These are phyloP conservation scores for Hura crepitans DNA, from an alignment of 441 rosid species.

Conservation along the genomic window DNA sequence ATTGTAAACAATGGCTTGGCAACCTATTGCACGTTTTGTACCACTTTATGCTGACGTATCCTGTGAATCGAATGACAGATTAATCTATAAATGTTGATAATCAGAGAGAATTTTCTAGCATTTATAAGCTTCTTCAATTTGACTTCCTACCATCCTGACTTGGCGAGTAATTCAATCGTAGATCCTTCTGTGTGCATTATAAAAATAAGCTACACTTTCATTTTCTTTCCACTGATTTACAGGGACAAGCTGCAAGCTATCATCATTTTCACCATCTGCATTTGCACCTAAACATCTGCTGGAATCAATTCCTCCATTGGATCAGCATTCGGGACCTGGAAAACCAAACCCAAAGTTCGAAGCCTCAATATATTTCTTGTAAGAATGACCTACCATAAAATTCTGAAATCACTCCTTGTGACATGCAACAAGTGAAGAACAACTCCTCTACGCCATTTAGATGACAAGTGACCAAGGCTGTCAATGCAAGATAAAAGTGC, in stretches of 20 bases:
- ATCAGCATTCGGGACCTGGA: constrained; percentile 55
- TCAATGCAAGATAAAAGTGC: constrained; percentile 78
- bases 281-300: constrained; percentile 26
- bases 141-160: neutral
- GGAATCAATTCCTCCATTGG: constrained; percentile 41
- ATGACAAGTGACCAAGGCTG: constrained; percentile 56
- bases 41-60: too few relatives aligned
- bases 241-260: constrained; percentile 7
- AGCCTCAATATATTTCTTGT: constrained; percentile 57
- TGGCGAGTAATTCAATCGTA: too few relatives aligned
- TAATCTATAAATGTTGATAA: too few relatives aligned
- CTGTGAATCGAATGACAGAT: too few relatives aligned
- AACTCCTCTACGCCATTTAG: constrained; percentile 68
- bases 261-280: constrained; percentile 24
- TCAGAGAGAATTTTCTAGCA: too few relatives aligned
- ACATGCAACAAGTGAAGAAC: constrained; percentile 58
- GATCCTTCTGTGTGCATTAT: neutral
- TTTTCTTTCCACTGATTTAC: too few relatives aligned
- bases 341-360: constrained; percentile 51
- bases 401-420: constrained; percentile 53
- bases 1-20: too few relatives aligned
- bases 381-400: constrained; percentile 60
- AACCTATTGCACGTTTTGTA: too few relatives aligned
- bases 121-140: too few relatives aligned
- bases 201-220: neutral